A percentile compares a stretch with the other conserved stretches of the same genome.
Evolutionary conservation across 2,329 filamentous ascomycete species (phyloP).

Genomic region (Phyllosticta citrichinensis): DNA sequence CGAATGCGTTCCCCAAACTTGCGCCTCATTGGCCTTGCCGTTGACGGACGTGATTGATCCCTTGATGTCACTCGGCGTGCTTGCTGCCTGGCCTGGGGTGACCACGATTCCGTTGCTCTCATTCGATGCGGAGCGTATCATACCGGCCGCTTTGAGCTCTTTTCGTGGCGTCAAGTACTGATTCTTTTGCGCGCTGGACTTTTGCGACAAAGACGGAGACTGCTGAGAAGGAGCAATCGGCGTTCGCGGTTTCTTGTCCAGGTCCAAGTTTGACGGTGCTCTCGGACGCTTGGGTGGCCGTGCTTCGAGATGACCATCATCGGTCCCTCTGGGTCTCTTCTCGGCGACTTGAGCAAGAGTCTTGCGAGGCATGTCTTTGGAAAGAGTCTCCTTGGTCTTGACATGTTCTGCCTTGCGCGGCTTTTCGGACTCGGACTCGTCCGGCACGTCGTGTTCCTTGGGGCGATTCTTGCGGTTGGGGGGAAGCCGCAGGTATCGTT

Average conservation of each 20-base stretch:
- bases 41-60: constrained; percentile 18
- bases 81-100: constrained; percentile 23
- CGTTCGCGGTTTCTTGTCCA: constrained; percentile 23
- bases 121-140: constrained; percentile 25
- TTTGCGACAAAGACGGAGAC: constrained; percentile 22
- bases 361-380: constrained; percentile 7
- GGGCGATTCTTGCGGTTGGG: constrained; percentile 19
- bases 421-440: not conserved
- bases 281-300: constrained; percentile 22
- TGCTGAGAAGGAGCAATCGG: constrained; percentile 19
- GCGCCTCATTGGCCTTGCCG: constrained; percentile 22
- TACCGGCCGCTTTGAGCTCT: constrained; percentile 23
- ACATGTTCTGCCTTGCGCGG: constrained; percentile 9
- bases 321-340: constrained; percentile 26
- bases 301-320: constrained; percentile 15
- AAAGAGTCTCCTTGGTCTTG: constrained; percentile 3
- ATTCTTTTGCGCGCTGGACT: constrained; percentile 22
- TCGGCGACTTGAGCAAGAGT: constrained; percentile 13
- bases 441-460: not conserved
- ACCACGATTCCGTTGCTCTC: constrained; percentile 23
- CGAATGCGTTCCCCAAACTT: constrained; percentile 29
- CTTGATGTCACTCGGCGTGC: constrained; percentile 19
- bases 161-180: constrained; percentile 27
- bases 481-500: constrained; percentile 25
- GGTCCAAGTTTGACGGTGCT: constrained; percentile 15